phyloP scores from a whole-genome alignment of 139 green algal genomes.

The Nannochloris sp. region DNA sequence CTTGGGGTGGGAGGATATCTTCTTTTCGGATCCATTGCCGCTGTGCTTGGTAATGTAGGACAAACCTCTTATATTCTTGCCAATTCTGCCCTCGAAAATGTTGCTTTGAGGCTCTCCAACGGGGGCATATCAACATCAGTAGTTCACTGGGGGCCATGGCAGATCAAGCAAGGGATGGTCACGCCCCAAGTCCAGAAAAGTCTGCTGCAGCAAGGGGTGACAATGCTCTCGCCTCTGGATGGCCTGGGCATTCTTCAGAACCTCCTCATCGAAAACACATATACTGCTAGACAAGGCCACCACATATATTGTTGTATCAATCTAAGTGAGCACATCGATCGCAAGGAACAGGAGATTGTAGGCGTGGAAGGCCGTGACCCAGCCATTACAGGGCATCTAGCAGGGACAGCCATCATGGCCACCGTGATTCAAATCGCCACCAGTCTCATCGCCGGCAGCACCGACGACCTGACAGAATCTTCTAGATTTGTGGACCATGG shows the following conservation, averaged over 20 bases:
- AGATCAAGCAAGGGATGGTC: not conserved
- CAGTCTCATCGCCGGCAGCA: not conserved
- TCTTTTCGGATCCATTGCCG: constrained; percentile 42
- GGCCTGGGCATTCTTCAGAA: no score
- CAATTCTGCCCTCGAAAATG: constrained; percentile 27
- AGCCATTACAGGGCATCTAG: not conserved
- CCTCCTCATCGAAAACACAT: no score
- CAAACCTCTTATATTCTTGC: constrained; percentile 49
- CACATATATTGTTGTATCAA: no score
- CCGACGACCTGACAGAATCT: not conserved
- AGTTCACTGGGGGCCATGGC: constrained; percentile 41
- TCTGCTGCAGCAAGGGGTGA: not conserved
- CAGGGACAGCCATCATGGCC: no score
- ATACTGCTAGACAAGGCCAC: no score
- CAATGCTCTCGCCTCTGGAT: not conserved
- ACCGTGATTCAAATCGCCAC: not conserved
- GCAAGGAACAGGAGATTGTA: no score
- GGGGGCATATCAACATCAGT: not conserved
- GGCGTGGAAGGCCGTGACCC: not conserved
- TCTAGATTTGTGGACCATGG: constrained; percentile 7
- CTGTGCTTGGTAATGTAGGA: constrained; percentile 32
- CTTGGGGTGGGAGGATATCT: not conserved
- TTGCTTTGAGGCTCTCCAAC: not conserved
- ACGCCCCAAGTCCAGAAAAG: not conserved
- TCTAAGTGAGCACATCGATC: no score